Conservation (phyloP, 140 eudicot genomes). For the Stevia rebaudiana region DNA sequence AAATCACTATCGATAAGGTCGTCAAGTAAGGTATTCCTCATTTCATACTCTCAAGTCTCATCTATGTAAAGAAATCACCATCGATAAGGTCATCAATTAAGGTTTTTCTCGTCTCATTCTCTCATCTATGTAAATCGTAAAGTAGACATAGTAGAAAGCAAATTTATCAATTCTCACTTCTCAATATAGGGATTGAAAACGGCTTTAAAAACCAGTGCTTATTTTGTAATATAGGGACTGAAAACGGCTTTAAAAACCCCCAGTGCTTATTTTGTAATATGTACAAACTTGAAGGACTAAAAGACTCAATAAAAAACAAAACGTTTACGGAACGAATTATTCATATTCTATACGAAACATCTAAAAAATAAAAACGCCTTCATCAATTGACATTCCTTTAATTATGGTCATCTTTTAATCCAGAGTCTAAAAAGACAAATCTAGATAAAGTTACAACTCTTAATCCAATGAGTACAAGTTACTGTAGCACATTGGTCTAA, state of each 20-base stretch:
- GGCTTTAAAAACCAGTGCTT: not conserved
- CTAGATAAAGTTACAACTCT: slow-evolving; percentile 14
- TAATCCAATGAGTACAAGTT: not conserved
- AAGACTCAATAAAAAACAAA: not conserved
- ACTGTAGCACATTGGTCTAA: not conserved
- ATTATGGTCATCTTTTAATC: slow-evolving; percentile 23
- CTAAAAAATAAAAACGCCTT: slow-evolving; percentile 25
- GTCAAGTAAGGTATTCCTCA: too few relatives aligned
- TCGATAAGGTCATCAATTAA: too few relatives aligned
- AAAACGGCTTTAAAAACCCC: not conserved
- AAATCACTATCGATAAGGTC: too few relatives aligned
- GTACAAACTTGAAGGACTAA: not conserved
- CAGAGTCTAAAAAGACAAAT: slow-evolving; percentile 15
- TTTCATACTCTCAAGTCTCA: too few relatives aligned
- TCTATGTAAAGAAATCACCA: too few relatives aligned
- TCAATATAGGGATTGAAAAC: too few relatives aligned
- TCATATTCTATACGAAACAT: slow-evolving; percentile 8
- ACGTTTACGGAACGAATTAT: not conserved
- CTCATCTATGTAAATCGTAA: too few relatives aligned
- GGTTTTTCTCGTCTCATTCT: too few relatives aligned
- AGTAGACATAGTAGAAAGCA: too few relatives aligned
- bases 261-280: not conserved
- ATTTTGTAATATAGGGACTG: not conserved
- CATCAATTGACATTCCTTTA: slow-evolving; percentile 27
- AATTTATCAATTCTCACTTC: too few relatives aligned